Evolutionary conservation across 495 filamentous ascomycete species (phyloP).

Genomic region (Bacidia rubella): DNA sequence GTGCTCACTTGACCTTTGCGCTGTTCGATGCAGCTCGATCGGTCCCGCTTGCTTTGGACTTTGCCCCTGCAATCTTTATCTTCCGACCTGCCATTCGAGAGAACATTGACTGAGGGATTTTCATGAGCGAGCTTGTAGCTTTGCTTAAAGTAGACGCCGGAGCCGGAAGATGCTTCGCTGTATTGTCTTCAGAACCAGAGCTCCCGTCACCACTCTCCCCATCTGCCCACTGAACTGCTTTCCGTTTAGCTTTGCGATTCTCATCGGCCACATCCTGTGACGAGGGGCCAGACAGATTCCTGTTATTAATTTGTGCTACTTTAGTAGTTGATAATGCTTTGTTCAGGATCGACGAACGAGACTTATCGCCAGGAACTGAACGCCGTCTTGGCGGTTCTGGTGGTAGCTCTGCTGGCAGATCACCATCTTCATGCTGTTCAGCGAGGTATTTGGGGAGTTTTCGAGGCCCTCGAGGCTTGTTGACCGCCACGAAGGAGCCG

Average conservation of each 20-base stretch:
- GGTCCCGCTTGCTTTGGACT: neutral
- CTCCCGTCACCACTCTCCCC: neutral
- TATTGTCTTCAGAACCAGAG: neutral
- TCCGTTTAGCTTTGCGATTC: constrained; percentile 20
- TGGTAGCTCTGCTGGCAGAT: constrained; percentile 3
- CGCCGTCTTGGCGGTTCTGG: neutral
- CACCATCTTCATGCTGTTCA: constrained; percentile 6
- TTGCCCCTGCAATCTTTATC: constrained; percentile 10
- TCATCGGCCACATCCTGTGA: constrained; percentile 10
- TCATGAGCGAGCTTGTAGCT: constrained; percentile 3
- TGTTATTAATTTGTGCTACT: neutral
- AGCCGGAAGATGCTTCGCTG: neutral
- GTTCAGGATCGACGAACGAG: neutral
- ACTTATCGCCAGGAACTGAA: neutral
- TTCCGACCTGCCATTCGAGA: constrained; percentile 13
- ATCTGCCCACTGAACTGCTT: constrained; percentile 17
- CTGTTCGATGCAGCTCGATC: no score
- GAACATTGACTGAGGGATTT: constrained; percentile 13
- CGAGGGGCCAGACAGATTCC: neutral
- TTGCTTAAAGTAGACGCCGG: neutral
- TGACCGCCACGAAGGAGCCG: constrained; percentile 2
- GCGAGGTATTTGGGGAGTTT: constrained; percentile 15
- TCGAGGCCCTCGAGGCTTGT: constrained; percentile 41
- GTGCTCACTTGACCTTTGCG: no score
- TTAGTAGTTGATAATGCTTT: neutral